Evolutionary conservation across 179 eudicot species (phyloP), one percentile per base, ranked within the genome.

Genomic region (Beta macrorhiza): DNA sequence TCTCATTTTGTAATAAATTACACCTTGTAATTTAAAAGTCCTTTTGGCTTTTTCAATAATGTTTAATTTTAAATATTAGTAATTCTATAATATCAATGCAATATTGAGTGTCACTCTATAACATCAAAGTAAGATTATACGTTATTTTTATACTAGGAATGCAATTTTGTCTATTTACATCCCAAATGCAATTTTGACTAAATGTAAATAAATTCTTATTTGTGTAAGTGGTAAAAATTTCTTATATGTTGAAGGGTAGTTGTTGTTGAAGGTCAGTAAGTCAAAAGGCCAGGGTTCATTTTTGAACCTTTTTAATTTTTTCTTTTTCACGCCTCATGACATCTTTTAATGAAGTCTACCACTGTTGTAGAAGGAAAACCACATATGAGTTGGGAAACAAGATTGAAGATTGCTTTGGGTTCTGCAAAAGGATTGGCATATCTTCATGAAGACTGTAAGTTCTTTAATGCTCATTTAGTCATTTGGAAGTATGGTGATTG

Each of bases 391-490:
- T 94, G 97, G 97, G 82, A 83, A 81, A 90, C 87, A 52, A 88
- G 98, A 86, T 79, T 92, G 84, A 94, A 78, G 83, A 85, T 94
- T 84, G 93, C 97, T 78, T 42, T 89, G 62, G 97, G 93, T 76
- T 83, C 98, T 78, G 98, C 98, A 5, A 91, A 84, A 82, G 98
- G 98, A 81, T 78, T 93, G 90, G 90, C 91, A 37, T 92, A 91
- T 89, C 89, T 93, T 83, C 98, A 92, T 68, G 97, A 91, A 76
- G 97, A 91, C 76, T 92, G 98, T 93, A 84, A 87, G 98, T 89
- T 75, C 17, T 15, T 75, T 75, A 1, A 51, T 74, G 64, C 49
- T 56, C 45, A 3, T 7, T 52, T 13, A 22, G 3, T 57, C 47
- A 37, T 57, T 57, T 56, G 20, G 62, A 74, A 74, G 22, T 20